phyloP scores from a whole-genome alignment of 306 rosid species.

The Cucurbita ficifolia region DNA sequence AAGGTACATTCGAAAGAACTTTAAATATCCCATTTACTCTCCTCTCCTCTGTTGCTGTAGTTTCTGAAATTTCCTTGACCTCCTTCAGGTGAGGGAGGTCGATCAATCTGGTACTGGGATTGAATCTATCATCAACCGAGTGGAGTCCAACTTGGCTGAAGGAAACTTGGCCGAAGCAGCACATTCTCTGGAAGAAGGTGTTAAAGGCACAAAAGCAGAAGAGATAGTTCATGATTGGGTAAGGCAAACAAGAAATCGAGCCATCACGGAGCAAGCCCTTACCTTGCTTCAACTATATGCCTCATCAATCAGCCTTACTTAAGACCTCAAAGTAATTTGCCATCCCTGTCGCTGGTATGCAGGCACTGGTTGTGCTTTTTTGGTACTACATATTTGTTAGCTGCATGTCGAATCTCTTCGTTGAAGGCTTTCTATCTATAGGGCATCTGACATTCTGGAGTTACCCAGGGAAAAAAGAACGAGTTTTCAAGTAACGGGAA shows the following conservation, averaged over 20 bases:
- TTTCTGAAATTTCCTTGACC: not conserved
- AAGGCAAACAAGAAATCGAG: constrained; percentile 71
- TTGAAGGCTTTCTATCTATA: not conserved
- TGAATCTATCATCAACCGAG: constrained; percentile 70
- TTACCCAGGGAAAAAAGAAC: constrained; percentile 6
- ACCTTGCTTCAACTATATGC: constrained; percentile 72
- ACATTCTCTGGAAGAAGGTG: constrained; percentile 71
- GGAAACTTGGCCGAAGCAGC: constrained; percentile 90
- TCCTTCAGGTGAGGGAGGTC: constrained; percentile 53
- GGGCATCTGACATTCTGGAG: not conserved
- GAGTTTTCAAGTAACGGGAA: not conserved
- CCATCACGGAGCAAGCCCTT: constrained; percentile 90
- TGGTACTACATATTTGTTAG: not conserved
- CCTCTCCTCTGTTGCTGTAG: not conserved
- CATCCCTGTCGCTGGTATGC: not conserved
- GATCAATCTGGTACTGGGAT: constrained; percentile 73
- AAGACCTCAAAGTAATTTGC: not conserved
- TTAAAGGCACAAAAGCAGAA: constrained; percentile 58
- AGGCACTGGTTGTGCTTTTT: not conserved
- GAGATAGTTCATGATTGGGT: constrained; percentile 62
- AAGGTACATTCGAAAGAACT: constrained; percentile 40
- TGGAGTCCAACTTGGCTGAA: constrained; percentile 61
- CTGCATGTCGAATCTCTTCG: not conserved
- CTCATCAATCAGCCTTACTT: constrained; percentile 52
- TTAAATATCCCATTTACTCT: not conserved